Base-by-base conservation (phyloP, 768 basidiomycete genomes). In the Suillus paluster region DNA sequence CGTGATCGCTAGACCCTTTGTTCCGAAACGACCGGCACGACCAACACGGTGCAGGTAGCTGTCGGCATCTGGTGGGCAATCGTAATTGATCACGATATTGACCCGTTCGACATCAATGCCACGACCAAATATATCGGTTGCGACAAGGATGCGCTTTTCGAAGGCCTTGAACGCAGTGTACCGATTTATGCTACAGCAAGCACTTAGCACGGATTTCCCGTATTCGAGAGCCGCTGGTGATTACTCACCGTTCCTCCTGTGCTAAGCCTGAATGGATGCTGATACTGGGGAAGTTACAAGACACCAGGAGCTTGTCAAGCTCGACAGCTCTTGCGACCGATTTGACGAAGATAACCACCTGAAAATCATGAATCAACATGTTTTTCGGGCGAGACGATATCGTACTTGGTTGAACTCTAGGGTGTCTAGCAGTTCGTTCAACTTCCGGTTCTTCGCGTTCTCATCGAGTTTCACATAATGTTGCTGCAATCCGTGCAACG, bases 311-410 rank as follows among this genome's bases (percentile, higher is more conserved):
- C 75, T 95, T 95, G 81, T 99, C 97, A 64, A 99, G 80, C 76
- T 99, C 95, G 61, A 95, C 95, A 2, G 97, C 97, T 65, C 97
- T 91, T 25, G 92, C 91, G 50, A 99, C 97, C 11, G 97, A 98
- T 78, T 99, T 99, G 63, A 99, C 97, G 67, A 99, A 99, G 68
- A 99, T 99, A 65, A 98, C 97, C 69, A 99, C 97, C 97, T 99
- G 56, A 34, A 17, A 34, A 55, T n/a, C 45, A 25, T 19, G 36
- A 33, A 33, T 17, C 14, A 7, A 54, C 19, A 61, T 46, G 5
- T 10, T 12, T 9, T 17, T 50, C n/a, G 2, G 44, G 45, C 21
- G 17, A 14, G 36, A 39, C 30, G 2, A 14, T 27, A 57, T 45
- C 49, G 46, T 60, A 94, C 97, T 75, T 99, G 97, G 75, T 99